Evolutionary conservation across 805 yeast genomes (phyloP), one percentile per base, ranked within the genome.

Genomic region (Brettanomyces nanus): DNA sequence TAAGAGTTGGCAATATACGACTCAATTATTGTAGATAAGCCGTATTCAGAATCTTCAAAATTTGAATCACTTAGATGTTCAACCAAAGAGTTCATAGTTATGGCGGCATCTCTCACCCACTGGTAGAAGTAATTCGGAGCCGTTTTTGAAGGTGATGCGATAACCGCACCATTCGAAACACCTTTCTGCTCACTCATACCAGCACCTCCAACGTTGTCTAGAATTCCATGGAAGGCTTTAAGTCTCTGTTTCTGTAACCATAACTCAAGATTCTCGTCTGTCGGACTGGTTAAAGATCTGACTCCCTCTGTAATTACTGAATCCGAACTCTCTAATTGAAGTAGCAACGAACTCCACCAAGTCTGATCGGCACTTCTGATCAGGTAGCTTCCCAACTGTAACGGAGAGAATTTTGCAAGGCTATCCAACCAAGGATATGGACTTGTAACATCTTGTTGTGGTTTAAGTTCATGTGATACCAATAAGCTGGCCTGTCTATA

Each of bases 91-190:
- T 73, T 73, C 30, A 81, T 68, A 1, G 95, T 78, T 36, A 90
- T 72, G 0, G 96, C 96, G 23, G 87, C 77, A 56, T 90, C 97
- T 53, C 97, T 70, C 4, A 76, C 70, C 97, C 97, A 90, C 53
- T 84, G 95, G 52, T 72, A 90, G 51, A 75, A 87, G 59, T 90
- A 90, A 59, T 90, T 71, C 1, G 97, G 97, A 19, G 66, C 45
- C 0, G 37, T 5, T 37, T 58, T 72, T 1, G 95, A 85, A 6
- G 95, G 95, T 6, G 92, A 77, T 1, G 97, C 97, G 46, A 89
- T 69, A 4, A 86, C 81, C 2, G 75, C 84, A 22, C 97, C 97
- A 5, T 58, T 49, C 0, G 73, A 63, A 2, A 79, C 77, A 21
- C 61, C 62, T 6, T 59, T 58, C 34, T 38, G 41, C 10, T 45